Conservation (phyloP, 73 alveolate species). For the Paramecium caudatum region DNA sequence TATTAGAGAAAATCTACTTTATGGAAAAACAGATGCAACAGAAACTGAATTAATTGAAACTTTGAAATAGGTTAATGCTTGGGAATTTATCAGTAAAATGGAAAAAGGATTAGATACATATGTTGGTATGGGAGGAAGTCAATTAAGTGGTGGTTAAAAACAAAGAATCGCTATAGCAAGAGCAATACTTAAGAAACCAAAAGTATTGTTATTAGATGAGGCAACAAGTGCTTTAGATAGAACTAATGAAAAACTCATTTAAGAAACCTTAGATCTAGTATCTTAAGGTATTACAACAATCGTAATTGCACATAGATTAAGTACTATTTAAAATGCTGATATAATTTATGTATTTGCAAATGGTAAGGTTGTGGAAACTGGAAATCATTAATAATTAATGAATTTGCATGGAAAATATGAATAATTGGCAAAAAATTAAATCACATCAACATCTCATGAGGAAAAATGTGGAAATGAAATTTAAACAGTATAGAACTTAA, state of each 20-base stretch:
- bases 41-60: conserved; percentile 90
- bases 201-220: conserved; percentile 78
- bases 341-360: conserved; percentile 82
- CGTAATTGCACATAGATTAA: conserved; percentile 90
- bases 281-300: conserved; percentile 80
- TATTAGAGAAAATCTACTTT: conserved; percentile 85
- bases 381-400: conserved; percentile 81
- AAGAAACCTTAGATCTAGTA: conserved; percentile 73
- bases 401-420: conserved; percentile 69
- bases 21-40: conserved; percentile 90
- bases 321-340: conserved; percentile 87
- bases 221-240: conserved; percentile 82
- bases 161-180: conserved; percentile 82
- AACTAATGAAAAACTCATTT: conserved; percentile 62
- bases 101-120: conserved; percentile 69
- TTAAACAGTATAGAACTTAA: not conserved
- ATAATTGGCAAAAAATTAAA: conserved; percentile 59
- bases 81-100: conserved; percentile 69
- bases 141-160: conserved; percentile 80
- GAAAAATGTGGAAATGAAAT: not conserved
- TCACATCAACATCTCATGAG: not conserved
- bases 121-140: conserved; percentile 77
- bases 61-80: conserved; percentile 86
- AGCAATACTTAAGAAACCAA: conserved; percentile 78
- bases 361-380: conserved; percentile 83